phyloP scores from a whole-genome alignment of 75 land plant species.

The Selaginella tamariscina region DNA sequence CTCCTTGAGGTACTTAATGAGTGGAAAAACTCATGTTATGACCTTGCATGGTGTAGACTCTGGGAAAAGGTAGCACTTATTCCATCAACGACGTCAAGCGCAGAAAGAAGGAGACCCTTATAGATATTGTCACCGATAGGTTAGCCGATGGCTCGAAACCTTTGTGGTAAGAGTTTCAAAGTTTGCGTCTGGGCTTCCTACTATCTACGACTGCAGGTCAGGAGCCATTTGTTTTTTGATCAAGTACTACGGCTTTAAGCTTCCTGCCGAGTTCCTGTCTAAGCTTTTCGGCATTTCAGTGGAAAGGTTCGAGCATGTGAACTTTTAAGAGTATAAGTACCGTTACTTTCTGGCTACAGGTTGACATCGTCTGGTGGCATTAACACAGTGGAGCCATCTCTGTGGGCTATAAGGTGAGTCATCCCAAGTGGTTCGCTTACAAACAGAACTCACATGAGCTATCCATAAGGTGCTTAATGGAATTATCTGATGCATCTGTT shows the following conservation, averaged over 20 bases:
- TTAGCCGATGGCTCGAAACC: background rate
- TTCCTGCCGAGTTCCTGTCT: background rate
- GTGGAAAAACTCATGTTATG: background rate
- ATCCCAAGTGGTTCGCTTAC: too few relatives aligned
- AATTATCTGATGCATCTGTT: too few relatives aligned
- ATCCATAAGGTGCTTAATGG: too few relatives aligned
- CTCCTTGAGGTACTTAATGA: background rate
- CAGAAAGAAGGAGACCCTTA: background rate
- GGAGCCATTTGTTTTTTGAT: background rate
- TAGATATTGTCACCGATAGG: background rate
- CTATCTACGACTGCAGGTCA: too few relatives aligned
- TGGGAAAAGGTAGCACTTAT: background rate
- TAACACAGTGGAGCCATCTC: background rate
- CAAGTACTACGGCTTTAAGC: background rate
- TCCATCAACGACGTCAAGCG: background rate
- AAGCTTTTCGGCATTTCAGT: background rate
- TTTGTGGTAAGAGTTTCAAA: background rate
- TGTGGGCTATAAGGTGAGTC: background rate
- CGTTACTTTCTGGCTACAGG: too few relatives aligned
- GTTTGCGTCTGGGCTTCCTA: background rate
- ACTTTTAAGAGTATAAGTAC: too few relatives aligned
- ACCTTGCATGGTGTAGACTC: background rate
- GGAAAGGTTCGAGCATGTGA: background rate
- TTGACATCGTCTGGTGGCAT: too few relatives aligned
- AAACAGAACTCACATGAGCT: too few relatives aligned